Evolutionary conservation across 352 stramenopile genomes (phyloP), one percentile per base, ranked within the genome.

Genomic region (Sclerospora graminicola): DNA sequence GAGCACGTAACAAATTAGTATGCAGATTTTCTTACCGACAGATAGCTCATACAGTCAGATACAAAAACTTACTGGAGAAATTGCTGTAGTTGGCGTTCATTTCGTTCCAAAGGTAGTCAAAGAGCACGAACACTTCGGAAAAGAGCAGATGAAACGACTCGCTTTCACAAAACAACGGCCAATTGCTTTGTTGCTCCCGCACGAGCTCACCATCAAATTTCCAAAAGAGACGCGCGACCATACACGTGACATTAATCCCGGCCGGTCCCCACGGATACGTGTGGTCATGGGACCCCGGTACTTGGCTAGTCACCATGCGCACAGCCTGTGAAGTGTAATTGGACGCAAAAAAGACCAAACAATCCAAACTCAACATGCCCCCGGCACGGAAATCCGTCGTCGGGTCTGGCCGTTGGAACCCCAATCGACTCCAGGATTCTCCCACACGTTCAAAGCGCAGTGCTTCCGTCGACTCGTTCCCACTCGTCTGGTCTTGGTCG

Each of bases 1-100:
- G n/a, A 47, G 24, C 9, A 55, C 10, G n/a, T n/a, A 41, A 13
- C 16, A 28, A 45, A 16, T 27, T 43, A 54, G 8, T 35, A 48
- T 20, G 26, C 51, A 20, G 52, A 20, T 41, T 23, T 8, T 7
- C 15, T 30, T 3, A 38, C 33, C 6, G 19, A n/a, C n/a, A 27
- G 5, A 21, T 26, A 21, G 10, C 33, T 23, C 28, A 36, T 38
- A 10, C n/a, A 15, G 18, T 6, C 9, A 32, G 3, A 14, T 4
- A 63, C 62, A 41, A 5, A 27, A 14, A 41, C 36, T 43, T 66
- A 77, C 66, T 63, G 11, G 79, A 88, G 42, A 91, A 91, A n/a
- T 73, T 72, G 41, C 79, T 75, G 44, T 92, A 92, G 36, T 89
- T 79, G 1, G 80, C 80, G 32, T 89, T 84, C 80, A 89, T 89